phyloP scores from a whole-genome alignment of 805 yeast genomes.

The Kluyveromyces aestuarii region DNA sequence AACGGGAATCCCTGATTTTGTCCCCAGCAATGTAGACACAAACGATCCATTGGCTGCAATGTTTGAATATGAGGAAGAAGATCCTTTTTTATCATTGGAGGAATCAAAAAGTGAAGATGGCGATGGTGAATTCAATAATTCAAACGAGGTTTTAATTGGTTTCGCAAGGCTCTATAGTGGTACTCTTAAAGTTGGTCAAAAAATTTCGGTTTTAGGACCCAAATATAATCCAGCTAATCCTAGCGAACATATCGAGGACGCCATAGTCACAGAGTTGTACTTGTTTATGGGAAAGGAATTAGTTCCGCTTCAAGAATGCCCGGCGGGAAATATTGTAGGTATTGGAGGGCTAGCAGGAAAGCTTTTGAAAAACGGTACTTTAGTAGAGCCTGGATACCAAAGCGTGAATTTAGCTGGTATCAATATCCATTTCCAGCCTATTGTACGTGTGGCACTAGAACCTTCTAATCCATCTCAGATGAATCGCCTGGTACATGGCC shows the following conservation, averaged over 20 bases:
- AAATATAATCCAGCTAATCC: conserved; percentile 65
- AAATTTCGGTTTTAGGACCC: conserved; percentile 73
- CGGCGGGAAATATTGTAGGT: conserved; percentile 94
- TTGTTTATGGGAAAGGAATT: conserved; percentile 90
- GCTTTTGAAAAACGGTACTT: conserved; percentile 79
- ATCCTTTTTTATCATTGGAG: conserved; percentile 35
- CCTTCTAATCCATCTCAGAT: conserved; percentile 81
- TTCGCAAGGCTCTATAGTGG: conserved; percentile 89
- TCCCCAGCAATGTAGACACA: conserved; percentile 28
- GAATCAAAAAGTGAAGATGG: conserved; percentile 43
- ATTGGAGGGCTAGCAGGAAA: conserved; percentile 82
- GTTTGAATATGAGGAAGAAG: conserved; percentile 48
- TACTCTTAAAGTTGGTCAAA: conserved; percentile 63
- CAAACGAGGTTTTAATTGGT: conserved; percentile 67
- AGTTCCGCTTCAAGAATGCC: conserved; percentile 66
- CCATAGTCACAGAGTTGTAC: conserved; percentile 60
- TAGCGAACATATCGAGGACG: conserved; percentile 43
- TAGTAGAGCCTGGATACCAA: conserved; percentile 45
- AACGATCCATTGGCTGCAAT: conserved; percentile 28
- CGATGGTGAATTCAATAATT: conserved; percentile 35
- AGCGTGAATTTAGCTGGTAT: conserved; percentile 77
- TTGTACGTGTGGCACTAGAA: conserved; percentile 91
- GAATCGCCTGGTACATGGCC: conserved; percentile 66
- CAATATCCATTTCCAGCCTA: conserved; percentile 73
- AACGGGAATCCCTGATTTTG: conserved; percentile 15